Conservation (phyloP, 108 stramenopile species). For the Nitzschia sp. region DNA sequence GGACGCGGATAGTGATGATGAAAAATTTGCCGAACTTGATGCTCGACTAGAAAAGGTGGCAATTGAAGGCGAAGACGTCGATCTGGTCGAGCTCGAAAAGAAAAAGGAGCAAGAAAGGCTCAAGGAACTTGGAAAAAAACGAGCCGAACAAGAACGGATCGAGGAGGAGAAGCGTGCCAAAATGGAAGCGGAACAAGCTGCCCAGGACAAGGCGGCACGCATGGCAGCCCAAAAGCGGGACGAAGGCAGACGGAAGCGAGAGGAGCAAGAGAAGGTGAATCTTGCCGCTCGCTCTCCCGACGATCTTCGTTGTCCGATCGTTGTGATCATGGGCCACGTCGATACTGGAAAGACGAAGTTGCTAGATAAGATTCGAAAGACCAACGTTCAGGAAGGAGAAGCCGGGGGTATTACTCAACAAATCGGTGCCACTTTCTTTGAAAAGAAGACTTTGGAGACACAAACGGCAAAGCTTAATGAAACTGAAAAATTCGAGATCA, state of each 20-base stretch:
- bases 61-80: conserved; percentile 76
- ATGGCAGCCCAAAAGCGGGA: conserved; percentile 72
- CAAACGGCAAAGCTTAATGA: conserved; percentile 86
- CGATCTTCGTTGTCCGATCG: conserved; percentile 95
- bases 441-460: conserved; percentile 87
- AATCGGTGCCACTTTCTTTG: conserved; percentile 99
- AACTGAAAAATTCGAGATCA: conserved; percentile 85
- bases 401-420: conserved; percentile 99
- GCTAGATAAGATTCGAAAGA: conserved; percentile 98
- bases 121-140: conserved; percentile 69
- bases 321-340: conserved; percentile 99
- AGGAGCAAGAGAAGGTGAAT: conserved; percentile 84
- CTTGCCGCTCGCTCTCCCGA: conserved; percentile 83
- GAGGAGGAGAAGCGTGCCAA: conserved; percentile 71
- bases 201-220: conserved; percentile 43
- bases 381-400: conserved; percentile 99
- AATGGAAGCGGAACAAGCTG: conserved; percentile 62
- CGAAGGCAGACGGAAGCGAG: conserved; percentile 76
- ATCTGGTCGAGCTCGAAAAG: conserved; percentile 87
- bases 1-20: conserved; percentile 70
- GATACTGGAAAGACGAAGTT: conserved; percentile 99
- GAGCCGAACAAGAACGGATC: conserved; percentile 81
- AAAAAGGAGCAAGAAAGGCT: conserved; percentile 82
- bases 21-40: conserved; percentile 77
- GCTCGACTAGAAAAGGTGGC: conserved; percentile 66